These are phyloP conservation scores for Phytophthora pinifolia DNA, from an alignment of 352 stramenopile species.

Conservation along the genomic window DNA sequence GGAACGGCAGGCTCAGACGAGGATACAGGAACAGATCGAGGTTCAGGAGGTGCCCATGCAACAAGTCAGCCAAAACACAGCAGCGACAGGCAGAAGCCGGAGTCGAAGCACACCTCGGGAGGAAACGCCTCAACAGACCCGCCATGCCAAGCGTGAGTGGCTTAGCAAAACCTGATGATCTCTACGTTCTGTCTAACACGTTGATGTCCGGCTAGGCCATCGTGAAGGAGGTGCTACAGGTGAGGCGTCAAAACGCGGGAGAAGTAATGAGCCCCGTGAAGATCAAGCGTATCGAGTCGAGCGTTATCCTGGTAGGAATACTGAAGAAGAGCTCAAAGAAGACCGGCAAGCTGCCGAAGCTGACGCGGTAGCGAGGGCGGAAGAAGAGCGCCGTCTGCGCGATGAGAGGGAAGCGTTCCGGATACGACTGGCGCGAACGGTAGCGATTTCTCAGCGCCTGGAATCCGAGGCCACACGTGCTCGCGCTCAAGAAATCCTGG, in stretches of 20 bases:
- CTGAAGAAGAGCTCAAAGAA: constrained; percentile 19
- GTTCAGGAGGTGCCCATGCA: background rate
- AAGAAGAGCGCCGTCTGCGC: constrained; percentile 24
- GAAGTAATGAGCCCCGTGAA: constrained; percentile 11
- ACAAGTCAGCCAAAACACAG: constrained; percentile 1
- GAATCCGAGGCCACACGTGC: constrained; percentile 38
- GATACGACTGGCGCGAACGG: constrained; percentile 64
- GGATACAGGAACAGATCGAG: constrained; percentile 36
- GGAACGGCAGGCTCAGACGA: constrained; percentile 39
- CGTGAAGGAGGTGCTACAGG: constrained; percentile 8
- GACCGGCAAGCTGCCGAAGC: constrained; percentile 12
- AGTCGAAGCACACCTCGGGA: constrained; percentile 23
- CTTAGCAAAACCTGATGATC: background rate
- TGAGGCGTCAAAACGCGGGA: constrained; percentile 7
- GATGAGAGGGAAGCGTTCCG: constrained; percentile 54
- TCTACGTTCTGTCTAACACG: background rate
- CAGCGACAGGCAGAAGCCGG: background rate
- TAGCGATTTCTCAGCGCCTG: constrained; percentile 43
- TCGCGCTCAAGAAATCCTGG: constrained; percentile 32
- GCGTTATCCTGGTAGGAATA: constrained; percentile 1
- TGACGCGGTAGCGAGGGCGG: constrained; percentile 9
- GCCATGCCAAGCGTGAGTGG: constrained; percentile 31
- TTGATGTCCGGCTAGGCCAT: constrained; percentile 12
- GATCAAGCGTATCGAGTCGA: background rate
- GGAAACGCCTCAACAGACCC: constrained; percentile 15